Evolutionary conservation across 1,284 basidiomycete genomes (phyloP).

Genomic region (Xanthoconium separans): DNA sequence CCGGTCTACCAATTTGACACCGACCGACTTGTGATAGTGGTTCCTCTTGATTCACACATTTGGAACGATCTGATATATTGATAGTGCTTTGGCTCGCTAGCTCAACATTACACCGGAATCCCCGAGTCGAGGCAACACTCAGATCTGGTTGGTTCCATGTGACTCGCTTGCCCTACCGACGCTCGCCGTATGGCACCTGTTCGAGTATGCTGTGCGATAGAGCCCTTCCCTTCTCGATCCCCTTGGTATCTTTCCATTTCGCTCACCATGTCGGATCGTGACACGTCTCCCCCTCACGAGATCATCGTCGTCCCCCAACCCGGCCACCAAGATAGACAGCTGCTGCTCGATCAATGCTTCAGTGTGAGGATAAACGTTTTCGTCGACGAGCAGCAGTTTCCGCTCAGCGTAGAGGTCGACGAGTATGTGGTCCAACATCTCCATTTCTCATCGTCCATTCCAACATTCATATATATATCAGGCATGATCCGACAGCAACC

Average conservation of each 20-base stretch:
- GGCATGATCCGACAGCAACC: constrained; percentile 58
- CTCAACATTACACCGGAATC: constrained; percentile 9
- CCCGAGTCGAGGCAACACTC: constrained; percentile 21
- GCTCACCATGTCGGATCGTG: constrained; percentile 19
- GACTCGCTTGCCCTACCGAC: constrained; percentile 4
- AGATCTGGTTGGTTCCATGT: constrained; percentile 15
- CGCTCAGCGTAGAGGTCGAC: constrained; percentile 70
- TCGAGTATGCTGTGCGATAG: constrained; percentile 19
- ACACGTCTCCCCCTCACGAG: constrained; percentile 47
- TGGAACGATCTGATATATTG: constrained; percentile 7
- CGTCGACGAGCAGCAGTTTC: constrained; percentile 48
- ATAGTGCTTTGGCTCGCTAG: constrained; percentile 15
- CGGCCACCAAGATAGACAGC: constrained; percentile 34
- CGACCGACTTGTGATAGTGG: constrained; percentile 4
- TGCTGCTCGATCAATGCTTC: constrained; percentile 55
- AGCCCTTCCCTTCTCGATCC: constrained; percentile 5
- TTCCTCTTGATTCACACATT: constrained; percentile 10
- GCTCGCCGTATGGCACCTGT: constrained; percentile 3
- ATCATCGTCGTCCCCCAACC: constrained; percentile 47
- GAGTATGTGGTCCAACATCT: constrained; percentile 47
- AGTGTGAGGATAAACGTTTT: constrained; percentile 69
- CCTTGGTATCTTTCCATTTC: constrained; percentile 3
- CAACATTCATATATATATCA: constrained; percentile 25
- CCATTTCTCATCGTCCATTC: constrained; percentile 5
- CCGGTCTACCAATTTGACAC: constrained; percentile 12